Evolutionary conservation across 106 monocot genomes (phyloP), one percentile per base, ranked within the genome.

Genomic region (Phalaenopsis equestris): DNA sequence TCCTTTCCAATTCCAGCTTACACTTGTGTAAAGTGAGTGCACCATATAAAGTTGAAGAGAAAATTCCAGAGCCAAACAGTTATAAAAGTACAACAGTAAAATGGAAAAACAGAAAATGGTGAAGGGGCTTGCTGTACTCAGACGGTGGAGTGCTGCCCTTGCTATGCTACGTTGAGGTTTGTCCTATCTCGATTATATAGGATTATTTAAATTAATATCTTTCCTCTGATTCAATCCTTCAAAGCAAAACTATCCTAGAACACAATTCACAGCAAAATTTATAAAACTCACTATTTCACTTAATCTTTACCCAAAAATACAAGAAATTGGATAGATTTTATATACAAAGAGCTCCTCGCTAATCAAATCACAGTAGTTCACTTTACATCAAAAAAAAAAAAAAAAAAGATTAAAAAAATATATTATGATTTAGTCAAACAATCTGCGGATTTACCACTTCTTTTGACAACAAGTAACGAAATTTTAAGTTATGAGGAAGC

Each of bases 381-480:
- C 10, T 64, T 37, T 42, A 56, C 58, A 48, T 56, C 58, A 76
- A 67, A 39, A 47, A 10, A 14, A 52, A 12, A 52, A 52, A 12
- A 14, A 52, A 12, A 10, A 52, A 14, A 52, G 10, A 52, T 2
- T 14, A 52, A 78, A 83, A 78, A 42, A 9, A 76, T 4, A 52
- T 30, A 70, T 2, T 37, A 38, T 36, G 6, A 10, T 10, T 52
- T 37, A n/a, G 12, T 78, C 77, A 88, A 61, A 67, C 75, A 21
- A 87, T 77, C 55, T 92, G 84, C 65, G 86, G 79, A 70, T 78
- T 81, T 36, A 83, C 90, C 10, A 93, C 21, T 41, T 93, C 93
- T 78, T 83, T 86, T 16, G 86, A 79, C 24, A 93, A 78, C 77
- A 93, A 67, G 77, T 90, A 93, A 42, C 93, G 84, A 72, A 93